Evolutionary conservation across 2,329 filamentous ascomycete species (phyloP), one percentile per base, ranked within the genome.

Genomic region (Zalaria obscura): DNA sequence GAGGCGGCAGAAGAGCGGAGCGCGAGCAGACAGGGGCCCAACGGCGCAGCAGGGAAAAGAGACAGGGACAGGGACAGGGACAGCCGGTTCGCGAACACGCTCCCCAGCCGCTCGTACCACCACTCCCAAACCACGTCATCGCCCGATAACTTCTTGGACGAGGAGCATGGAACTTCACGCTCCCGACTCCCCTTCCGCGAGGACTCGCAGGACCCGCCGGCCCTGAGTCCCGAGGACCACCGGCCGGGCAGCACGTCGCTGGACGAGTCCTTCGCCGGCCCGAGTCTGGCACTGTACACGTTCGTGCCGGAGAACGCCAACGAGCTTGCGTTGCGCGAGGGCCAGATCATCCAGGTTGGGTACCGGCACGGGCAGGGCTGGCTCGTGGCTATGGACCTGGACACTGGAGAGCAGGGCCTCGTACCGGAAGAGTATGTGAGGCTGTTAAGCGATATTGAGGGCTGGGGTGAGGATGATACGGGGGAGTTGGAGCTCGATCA

Each of bases 341-440:
- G 91, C 4, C 91, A 98, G 56, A 85, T 95, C 43, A 94, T 98
- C 43, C 83, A 91, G 69, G 88, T 98, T 25, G 93, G 86, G 10
- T 98, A 96, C 60, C 76, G 91, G 35, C 88, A 96, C 57, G 89
- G 89, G 10, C 87, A 96, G 63, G 91, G 91, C 42, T 98, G 91
- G 91, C 72, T 98, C 40, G 91, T 98, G 25, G 91, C 91, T 3
- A 85, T 95, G 64, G 91, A 98, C 55, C 88, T 89, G 8, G 88
- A 86, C 60, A 95, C 87, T 1, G 86, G 75, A 2, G 91, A 98
- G 64, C 93, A 86, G 54, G 91, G 91, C 1, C 71, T 98, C 31
- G 91, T 98, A 2, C 91, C 91, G 0, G 91, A 98, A 62, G 88
- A 93, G 61, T 98, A 96, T 57, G 91, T 98, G 35, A 79, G 91